Evolutionary conservation across 2,329 filamentous ascomycete genomes (phyloP).

Genomic region (Hypoxylon sp.): DNA sequence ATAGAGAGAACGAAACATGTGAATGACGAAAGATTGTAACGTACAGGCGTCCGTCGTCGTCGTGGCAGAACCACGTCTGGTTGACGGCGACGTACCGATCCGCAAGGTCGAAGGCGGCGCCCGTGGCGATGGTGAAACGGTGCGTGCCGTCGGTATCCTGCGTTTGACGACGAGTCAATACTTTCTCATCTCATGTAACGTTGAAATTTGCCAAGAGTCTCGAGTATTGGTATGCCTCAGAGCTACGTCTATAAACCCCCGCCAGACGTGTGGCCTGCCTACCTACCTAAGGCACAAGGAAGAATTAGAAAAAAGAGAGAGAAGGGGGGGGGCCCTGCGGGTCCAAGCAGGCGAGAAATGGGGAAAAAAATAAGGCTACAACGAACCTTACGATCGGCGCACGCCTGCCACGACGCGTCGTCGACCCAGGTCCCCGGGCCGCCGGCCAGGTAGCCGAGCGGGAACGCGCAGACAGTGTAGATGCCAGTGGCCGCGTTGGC

Average conservation of each 20-base stretch:
- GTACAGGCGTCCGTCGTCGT: conserved; percentile 41
- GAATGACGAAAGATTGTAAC: conserved; percentile 4
- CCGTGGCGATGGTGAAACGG: conserved; percentile 43
- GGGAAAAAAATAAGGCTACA: background rate
- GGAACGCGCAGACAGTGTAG: conserved; percentile 41
- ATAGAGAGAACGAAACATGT: background rate
- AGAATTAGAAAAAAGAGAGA: background rate
- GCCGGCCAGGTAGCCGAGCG: conserved; percentile 32
- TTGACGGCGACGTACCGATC: conserved; percentile 33
- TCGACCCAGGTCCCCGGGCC: conserved; percentile 27
- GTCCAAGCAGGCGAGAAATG: background rate
- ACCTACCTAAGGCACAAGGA: background rate
- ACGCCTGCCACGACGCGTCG: conserved; percentile 40
- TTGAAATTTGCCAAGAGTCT: background rate
- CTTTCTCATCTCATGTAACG: no score
- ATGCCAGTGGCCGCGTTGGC: conserved; percentile 39
- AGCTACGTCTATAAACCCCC: no score
- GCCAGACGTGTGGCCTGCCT: background rate
- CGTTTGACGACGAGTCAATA: background rate
- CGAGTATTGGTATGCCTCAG: background rate
- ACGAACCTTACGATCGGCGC: conserved; percentile 39
- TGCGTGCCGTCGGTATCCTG: conserved; percentile 44
- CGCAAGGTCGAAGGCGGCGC: conserved; percentile 34
- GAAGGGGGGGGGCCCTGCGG: no score
- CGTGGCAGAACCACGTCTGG: conserved; percentile 46